Base-by-base conservation (phyloP, 805 yeast genomes). In the Metschnikowia drakensbergensis region DNA sequence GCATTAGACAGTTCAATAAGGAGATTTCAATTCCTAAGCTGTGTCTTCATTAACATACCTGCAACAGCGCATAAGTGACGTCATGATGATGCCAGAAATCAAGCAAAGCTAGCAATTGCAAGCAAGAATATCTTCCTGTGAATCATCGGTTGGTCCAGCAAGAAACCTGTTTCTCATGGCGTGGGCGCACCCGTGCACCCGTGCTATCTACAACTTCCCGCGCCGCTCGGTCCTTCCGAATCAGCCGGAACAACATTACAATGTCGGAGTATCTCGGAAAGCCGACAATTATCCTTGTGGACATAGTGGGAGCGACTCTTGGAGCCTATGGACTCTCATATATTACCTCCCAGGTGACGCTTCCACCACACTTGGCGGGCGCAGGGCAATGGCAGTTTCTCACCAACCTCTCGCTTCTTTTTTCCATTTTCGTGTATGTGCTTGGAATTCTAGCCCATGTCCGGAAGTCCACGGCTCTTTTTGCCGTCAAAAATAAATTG, bases 331-430 rank as follows among this genome's bases (percentile, higher is more conserved):
- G 74, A 9, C 46, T 64, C 11, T 49, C 57, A 47, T 45, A 47
- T 31, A 53, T 54, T 36, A 54, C 60, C 35, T 46, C 47, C 17
- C 36, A 36, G 5, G 34, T 65, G 6, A 61, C 59, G 10, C 64
- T 86, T 26, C 89, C 90, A 0, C 68, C 65, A 1, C 68, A 65
- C 33, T 63, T 85, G 27, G 68, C 59, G 1, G 63, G 66, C 23
- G 92, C 83, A 0, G 92, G 92, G 1, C 86, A 80, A 49, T 76
- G 75, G 66, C 92, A 86, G 59, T 86, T 86, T 60, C 69, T 86
- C 44, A 86, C 94, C 3, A 85, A 84, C 59, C 58, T 84, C n/a
- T 77, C 85, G 6, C 71, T 84, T 30, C 58, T 66, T 1, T 58
- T 76, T 13, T 75, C 86, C 2, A 54, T 80, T 7, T 48, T 74